Base-by-base conservation (phyloP, 2,329 filamentous ascomycete species). In the Botryosphaeria dothidea region DNA sequence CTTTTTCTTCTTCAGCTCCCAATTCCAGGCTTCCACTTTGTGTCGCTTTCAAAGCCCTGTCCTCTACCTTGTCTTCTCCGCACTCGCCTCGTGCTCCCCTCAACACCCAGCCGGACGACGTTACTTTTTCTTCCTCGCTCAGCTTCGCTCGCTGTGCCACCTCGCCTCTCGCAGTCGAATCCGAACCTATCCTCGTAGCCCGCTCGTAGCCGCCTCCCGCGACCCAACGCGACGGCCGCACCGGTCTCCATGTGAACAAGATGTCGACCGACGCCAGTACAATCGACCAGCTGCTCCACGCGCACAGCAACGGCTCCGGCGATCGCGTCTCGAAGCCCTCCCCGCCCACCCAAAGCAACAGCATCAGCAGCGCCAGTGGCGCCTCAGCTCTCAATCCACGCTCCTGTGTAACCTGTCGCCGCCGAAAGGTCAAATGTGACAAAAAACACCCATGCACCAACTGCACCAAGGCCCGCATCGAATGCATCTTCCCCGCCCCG, bases 371-470 rank as follows among this genome's bases (percentile, higher is more conserved):
- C 34, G 46, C 46, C 49, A 64, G 65, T 21, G 34, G 13, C 52
- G 52, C 43, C 46, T 41, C 54, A 6, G 60, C 38, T 41, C 69
- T 77, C 23, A 79, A 78, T 62, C 76, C 76, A 7, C 68, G 78
- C 46, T 82, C 80, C 27, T 85, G 84, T 68, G 80, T 85, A 17
- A 85, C 83, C 29, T 86, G 84, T 70, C 75, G 84, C 11, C 80
- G 82, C 49, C 81, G 88, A 67, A 90, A 91, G 76, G 90, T 93
- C 63, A 89, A 90, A 71, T 93, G 90, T 82, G 89, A 93, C 80
- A 92, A 92, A 80, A 84, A 86, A 71, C 87, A 91, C 81, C 89
- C 90, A 17, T 93, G 90, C 76, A 87, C 87, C 70, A 92, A 93
- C 75, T 93, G 90, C 75, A 85, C 85, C 46, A 86, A 89, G 68